Percentiles rank a stretch among this genome's conserved stretches.
These are phyloP conservation scores for Diospyros lotus DNA, from an alignment of 148 eudicot genomes.

Conservation along the genomic window DNA sequence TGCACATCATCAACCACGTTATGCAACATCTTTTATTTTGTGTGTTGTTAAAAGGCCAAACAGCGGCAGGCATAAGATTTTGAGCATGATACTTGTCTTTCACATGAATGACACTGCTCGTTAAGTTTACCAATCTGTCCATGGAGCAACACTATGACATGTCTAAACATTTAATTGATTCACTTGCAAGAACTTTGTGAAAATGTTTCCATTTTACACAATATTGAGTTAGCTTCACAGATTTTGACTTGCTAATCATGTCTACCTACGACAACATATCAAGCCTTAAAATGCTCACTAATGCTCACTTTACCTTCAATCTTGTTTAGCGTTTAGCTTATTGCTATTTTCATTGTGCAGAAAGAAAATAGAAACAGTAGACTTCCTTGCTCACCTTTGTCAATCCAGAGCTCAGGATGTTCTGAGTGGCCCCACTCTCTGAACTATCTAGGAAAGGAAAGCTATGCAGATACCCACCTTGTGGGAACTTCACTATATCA, in stretches of 20 bases:
- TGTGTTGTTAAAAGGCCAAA: not conserved
- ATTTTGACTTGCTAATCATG: no score
- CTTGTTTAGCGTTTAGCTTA: not conserved
- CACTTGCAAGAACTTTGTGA: not conserved
- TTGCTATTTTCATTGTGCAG: not conserved
- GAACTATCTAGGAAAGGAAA: slow-evolving; percentile 88
- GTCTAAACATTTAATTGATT: not conserved
- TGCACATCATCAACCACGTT: not conserved
- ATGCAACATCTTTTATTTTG: not conserved
- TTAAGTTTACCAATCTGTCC: not conserved
- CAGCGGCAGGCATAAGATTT: not conserved
- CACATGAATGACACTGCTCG: not conserved
- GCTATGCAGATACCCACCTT: slow-evolving; percentile 87
- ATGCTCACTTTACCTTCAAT: not conserved
- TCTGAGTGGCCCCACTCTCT: slow-evolving; percentile 78
- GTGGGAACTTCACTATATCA: slow-evolving; percentile 76
- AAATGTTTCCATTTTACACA: not conserved
- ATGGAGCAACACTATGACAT: not conserved
- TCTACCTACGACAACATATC: no score
- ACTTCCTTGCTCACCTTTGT: slow-evolving; percentile 50
- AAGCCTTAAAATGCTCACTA: not conserved
- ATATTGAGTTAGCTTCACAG: no score
- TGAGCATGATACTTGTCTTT: not conserved
- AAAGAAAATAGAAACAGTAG: slow-evolving; percentile 6
- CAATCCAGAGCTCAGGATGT: slow-evolving; percentile 47